Conservation (phyloP, 1,139 yeast species). For the Suhomyces ambrosiae region DNA sequence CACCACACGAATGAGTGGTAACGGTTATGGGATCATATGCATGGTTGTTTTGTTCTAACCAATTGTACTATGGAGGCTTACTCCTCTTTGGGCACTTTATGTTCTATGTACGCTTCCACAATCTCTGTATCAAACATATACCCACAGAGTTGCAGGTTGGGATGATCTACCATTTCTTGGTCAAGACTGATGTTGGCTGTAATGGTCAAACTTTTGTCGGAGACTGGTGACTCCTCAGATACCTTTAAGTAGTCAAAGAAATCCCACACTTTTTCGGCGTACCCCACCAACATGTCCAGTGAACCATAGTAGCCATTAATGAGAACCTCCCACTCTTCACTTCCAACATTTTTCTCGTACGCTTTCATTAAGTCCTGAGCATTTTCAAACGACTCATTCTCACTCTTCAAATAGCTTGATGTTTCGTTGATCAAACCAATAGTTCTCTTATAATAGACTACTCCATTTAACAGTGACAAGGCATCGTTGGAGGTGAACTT, state of each 20-base stretch:
- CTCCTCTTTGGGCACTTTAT: slow-evolving; percentile 23
- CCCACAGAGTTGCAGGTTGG: slow-evolving; percentile 25
- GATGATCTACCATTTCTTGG: slow-evolving; percentile 23
- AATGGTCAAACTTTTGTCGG: slow-evolving; percentile 18
- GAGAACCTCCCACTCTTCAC: slow-evolving; percentile 20
- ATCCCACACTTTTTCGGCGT: slow-evolving; percentile 32
- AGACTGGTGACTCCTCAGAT: slow-evolving; percentile 12
- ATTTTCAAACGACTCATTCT: not conserved
- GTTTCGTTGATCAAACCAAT: slow-evolving; percentile 1
- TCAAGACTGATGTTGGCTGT: slow-evolving; percentile 23
- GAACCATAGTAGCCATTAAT: slow-evolving; percentile 34
- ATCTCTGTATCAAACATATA: slow-evolving; percentile 22
- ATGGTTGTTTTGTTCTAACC: no score
- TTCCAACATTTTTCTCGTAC: slow-evolving; percentile 1
- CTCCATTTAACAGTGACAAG: slow-evolving; percentile 2
- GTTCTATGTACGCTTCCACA: slow-evolving; percentile 30
- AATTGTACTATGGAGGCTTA: no score
- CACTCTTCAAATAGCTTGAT: slow-evolving; percentile 1
- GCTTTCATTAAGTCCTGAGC: slow-evolving; percentile 1
- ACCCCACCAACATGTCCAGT: slow-evolving; percentile 28
- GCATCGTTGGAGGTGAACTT: slow-evolving; percentile 8
- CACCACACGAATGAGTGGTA: no score
- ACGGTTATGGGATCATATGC: no score
- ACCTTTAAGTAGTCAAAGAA: slow-evolving; percentile 27
- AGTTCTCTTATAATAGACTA: slow-evolving; percentile 1